phyloP scores from a whole-genome alignment of 441 rosid species.

The Raphanus hybrid region DNA sequence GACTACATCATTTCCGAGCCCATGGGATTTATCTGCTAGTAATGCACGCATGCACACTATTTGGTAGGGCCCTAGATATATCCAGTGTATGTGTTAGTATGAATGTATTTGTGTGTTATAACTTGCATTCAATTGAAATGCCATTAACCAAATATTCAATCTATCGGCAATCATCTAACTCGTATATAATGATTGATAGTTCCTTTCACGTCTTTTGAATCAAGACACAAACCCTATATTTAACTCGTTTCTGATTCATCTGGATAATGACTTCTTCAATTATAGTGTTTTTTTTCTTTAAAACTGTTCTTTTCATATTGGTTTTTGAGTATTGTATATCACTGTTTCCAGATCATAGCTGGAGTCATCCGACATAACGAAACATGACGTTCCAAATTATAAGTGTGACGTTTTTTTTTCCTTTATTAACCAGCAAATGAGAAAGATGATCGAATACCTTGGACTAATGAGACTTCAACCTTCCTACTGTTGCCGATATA shows the following conservation, averaged over 20 bases:
- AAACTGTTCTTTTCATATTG: neutral
- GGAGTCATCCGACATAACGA: neutral
- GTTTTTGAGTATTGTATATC: neutral
- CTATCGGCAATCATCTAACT: neutral
- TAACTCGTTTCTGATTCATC: neutral
- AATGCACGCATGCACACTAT: neutral
- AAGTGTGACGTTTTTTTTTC: neutral
- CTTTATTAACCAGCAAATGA: neutral
- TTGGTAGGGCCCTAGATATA: neutral
- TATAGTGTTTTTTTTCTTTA: neutral
- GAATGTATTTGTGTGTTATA: neutral
- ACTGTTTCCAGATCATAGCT: neutral
- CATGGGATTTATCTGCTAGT: neutral
- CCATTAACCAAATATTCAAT: neutral
- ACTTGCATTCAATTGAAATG: too few relatives aligned
- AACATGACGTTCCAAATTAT: neutral
- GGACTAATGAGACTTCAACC: slow-evolving; percentile 15
- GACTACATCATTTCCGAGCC: neutral
- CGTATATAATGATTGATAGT: neutral
- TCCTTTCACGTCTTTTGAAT: neutral
- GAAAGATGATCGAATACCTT: slow-evolving; percentile 9
- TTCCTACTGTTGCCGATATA: slow-evolving; percentile 5
- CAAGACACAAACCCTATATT: neutral
- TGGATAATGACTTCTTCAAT: neutral
- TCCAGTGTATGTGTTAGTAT: neutral